These are phyloP conservation scores for Fusarium subglutinans DNA, from an alignment of 2,329 filamentous ascomycete genomes.

Conservation along the genomic window DNA sequence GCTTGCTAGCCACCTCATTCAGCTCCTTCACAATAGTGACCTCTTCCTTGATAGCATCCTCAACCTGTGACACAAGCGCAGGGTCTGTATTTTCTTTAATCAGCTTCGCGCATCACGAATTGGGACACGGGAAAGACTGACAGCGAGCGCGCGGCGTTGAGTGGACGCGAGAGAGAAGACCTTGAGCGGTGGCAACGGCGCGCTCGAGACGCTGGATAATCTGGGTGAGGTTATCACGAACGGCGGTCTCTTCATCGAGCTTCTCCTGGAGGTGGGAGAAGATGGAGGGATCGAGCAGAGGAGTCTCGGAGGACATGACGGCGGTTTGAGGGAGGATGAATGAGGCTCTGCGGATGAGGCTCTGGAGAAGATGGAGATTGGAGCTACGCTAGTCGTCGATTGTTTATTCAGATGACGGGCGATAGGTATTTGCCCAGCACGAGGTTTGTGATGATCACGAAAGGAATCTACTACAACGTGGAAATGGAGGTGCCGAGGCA, in stretches of 20 bases:
- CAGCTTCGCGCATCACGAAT: not conserved
- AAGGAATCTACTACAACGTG: not conserved
- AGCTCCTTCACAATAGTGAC: slow-evolving; percentile 76
- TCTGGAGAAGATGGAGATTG: slow-evolving; percentile 11
- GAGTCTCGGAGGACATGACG: slow-evolving; percentile 47
- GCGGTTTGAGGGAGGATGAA: not conserved
- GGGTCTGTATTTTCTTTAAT: slow-evolving; percentile 56
- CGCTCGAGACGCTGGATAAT: slow-evolving; percentile 86
- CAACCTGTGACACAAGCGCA: slow-evolving; percentile 73
- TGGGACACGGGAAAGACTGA: slow-evolving; percentile 45
- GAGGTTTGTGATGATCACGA: not conserved
- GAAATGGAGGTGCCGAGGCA: not conserved
- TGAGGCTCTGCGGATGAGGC: slow-evolving; percentile 36
- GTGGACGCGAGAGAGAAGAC: slow-evolving; percentile 87
- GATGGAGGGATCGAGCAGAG: slow-evolving; percentile 76
- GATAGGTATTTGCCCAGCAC: slow-evolving; percentile 4
- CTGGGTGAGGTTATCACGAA: slow-evolving; percentile 84
- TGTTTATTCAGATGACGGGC: not conserved
- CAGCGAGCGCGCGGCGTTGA: slow-evolving; percentile 76
- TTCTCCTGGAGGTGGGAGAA: slow-evolving; percentile 89
- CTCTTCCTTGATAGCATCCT: slow-evolving; percentile 77
- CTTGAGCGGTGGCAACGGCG: slow-evolving; percentile 82
- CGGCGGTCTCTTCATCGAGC: slow-evolving; percentile 85
- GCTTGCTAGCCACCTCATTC: slow-evolving; percentile 76
- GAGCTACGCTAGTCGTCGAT: slow-evolving; percentile 14